Evolutionary conservation across 2,329 filamentous ascomycete species (phyloP).

Genomic region (Fusarium protoensiforme): DNA sequence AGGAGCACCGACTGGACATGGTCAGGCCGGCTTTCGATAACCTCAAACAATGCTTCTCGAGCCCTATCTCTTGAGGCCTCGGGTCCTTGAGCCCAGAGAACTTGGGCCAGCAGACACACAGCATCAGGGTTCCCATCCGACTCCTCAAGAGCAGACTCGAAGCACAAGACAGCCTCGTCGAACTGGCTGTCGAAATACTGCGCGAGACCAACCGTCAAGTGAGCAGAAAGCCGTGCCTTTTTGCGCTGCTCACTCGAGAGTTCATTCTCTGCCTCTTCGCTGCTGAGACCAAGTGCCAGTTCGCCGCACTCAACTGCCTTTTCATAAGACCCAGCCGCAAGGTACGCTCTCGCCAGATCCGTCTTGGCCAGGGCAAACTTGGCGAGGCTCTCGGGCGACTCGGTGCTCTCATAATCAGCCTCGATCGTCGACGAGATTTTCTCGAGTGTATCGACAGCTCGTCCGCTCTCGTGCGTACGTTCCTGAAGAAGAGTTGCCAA

Average conservation of each 20-base stretch:
- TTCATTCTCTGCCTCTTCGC: conserved; percentile 75
- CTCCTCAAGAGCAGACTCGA: conserved; percentile 82
- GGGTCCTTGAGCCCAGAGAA: conserved; percentile 90
- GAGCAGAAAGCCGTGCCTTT: conserved; percentile 82
- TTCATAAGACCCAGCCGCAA: conserved; percentile 74
- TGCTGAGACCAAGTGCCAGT: conserved; percentile 80
- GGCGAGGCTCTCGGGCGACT: conserved; percentile 78
- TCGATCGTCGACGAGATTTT: conserved; percentile 78
- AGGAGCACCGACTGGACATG: conserved; percentile 85
- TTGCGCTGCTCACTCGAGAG: conserved; percentile 72
- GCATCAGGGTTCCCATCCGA: conserved; percentile 82
- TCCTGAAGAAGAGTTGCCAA: conserved; percentile 85
- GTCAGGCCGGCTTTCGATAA: conserved; percentile 77
- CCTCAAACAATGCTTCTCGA: conserved; percentile 81
- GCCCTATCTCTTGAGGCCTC: conserved; percentile 80
- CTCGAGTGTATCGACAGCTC: conserved; percentile 72
- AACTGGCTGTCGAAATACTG: conserved; percentile 77
- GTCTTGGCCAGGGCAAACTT: conserved; percentile 85
- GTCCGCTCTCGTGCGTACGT: conserved; percentile 74
- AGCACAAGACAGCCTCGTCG: conserved; percentile 79
- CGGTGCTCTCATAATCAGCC: conserved; percentile 83
- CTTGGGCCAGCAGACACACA: conserved; percentile 87
- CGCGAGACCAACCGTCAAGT: conserved; percentile 86
- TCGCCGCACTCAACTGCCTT: conserved; percentile 83
- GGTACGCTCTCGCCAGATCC: conserved; percentile 85